Percentiles rank a stretch among this genome's conserved stretches.
Conservation (phyloP, 2,329 filamentous ascomycete genomes). For the Penicillium sp. region DNA sequence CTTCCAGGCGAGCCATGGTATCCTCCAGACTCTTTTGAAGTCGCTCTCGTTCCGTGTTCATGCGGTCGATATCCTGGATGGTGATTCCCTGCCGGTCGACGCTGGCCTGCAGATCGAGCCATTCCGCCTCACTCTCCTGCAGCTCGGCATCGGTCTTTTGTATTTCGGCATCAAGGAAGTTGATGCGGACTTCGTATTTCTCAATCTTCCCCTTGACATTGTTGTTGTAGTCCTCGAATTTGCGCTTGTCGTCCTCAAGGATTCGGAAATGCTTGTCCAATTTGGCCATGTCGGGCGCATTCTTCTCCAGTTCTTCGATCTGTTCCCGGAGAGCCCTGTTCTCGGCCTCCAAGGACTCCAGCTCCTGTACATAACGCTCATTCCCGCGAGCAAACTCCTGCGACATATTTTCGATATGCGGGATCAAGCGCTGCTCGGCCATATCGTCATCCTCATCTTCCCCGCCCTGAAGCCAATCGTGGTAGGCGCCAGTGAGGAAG, state of each 20-base stretch:
- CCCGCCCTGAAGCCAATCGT: slow-evolving; percentile 89
- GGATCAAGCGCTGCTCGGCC: slow-evolving; percentile 69
- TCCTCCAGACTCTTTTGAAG: slow-evolving; percentile 84
- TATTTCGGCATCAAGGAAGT: slow-evolving; percentile 80
- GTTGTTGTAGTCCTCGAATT: slow-evolving; percentile 93
- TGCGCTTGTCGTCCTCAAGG: slow-evolving; percentile 86
- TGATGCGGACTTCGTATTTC: slow-evolving; percentile 77
- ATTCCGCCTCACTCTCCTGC: slow-evolving; percentile 75
- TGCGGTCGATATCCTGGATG: slow-evolving; percentile 97
- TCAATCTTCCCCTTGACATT: slow-evolving; percentile 78
- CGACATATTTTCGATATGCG: slow-evolving; percentile 85
- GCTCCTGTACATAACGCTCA: slow-evolving; percentile 74
- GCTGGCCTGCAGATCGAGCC: slow-evolving; percentile 70
- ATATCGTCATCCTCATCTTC: slow-evolving; percentile 85
- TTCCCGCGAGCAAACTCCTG: slow-evolving; percentile 80
- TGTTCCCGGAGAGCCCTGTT: slow-evolving; percentile 75
- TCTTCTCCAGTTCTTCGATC: slow-evolving; percentile 84
- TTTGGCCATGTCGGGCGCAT: slow-evolving; percentile 74
- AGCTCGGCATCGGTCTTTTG: slow-evolving; percentile 72
- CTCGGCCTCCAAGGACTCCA: slow-evolving; percentile 81
- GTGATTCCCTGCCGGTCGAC: slow-evolving; percentile 93
- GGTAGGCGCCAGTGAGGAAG: slow-evolving; percentile 84
- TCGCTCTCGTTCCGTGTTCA: slow-evolving; percentile 91
- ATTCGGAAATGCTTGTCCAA: slow-evolving; percentile 88
- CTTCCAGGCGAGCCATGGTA: slow-evolving; percentile 70